Evolutionary conservation across 169 alveolate genomes (phyloP), one percentile per base, ranked within the genome.

Genomic region (Eimeria tenella): DNA sequence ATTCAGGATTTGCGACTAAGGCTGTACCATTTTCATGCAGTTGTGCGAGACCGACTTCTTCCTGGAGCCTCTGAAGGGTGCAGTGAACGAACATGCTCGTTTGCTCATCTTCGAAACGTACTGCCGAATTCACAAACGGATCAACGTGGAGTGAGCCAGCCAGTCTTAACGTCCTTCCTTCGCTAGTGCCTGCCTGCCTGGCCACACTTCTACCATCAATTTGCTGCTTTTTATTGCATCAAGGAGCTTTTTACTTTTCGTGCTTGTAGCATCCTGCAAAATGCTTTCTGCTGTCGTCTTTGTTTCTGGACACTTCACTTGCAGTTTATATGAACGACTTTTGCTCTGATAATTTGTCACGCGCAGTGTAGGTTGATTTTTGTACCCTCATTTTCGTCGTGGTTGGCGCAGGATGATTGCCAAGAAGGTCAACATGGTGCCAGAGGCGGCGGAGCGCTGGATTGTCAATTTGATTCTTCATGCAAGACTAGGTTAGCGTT

Each of bases 401-500:
- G 23, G 8, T 6, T 25, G 56, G 2, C 15, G 63, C 94, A 97
- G 97, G 86, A 95, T 97, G 96, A 97, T 98, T 56, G 98, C 99
- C 13, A 96, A 96, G 90, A 97, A 97, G 95, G 97, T 98, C 74
- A 96, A 97, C 95, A 96, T 98, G 97, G 93, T 97, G 60, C 95
- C 97, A 21, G 97, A 96, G 83, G 98, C 97, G 23, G 99, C 99
- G 8, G 99, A 98, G 90, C 96, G 98, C 21, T 98, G 99, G 99
- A 97, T 98, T 70, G 99, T 98, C 82, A 98, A 97, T 94, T 96
- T 98, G 53, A 98, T 98, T 58, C 95, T 99, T 42, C 97, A 97
- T 95, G 97, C 98, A 13, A 93, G 93, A 21, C 95, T 93, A 31
- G 93, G 90, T 95, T 2, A 62, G 93, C 50, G n/a, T 8, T 17